phyloP scores from a whole-genome alignment of 306 rosid genomes.

The Medicago arabica region DNA sequence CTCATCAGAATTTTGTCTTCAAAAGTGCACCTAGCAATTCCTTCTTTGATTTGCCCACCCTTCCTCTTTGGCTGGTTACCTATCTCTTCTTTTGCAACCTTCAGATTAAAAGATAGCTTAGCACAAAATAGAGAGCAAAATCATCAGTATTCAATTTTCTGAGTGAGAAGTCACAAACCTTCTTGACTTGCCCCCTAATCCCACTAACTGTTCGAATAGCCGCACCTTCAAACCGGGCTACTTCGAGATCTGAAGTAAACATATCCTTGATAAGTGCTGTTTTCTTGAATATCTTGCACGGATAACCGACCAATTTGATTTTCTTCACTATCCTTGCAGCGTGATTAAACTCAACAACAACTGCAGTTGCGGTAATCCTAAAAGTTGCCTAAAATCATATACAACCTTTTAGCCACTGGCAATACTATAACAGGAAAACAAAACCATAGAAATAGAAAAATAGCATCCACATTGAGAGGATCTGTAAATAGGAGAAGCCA shows the following conservation, averaged over 20 bases:
- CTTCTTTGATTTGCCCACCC: constrained; percentile 82
- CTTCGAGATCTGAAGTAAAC: constrained; percentile 95
- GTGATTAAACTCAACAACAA: constrained; percentile 87
- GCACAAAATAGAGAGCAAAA: constrained; percentile 28
- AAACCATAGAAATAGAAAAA: constrained; percentile 5
- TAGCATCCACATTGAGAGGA: constrained; percentile 16
- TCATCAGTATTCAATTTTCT: constrained; percentile 4
- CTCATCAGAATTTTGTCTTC: constrained; percentile 99
- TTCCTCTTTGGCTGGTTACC: constrained; percentile 77
- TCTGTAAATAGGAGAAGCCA: constrained; percentile 9
- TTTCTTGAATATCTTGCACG: constrained; percentile 93
- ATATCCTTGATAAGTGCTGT: constrained; percentile 88
- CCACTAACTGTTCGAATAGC: constrained; percentile 89
- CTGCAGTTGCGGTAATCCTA: constrained; percentile 93
- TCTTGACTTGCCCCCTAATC: constrained; percentile 95
- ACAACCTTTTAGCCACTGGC: constrained; percentile 32
- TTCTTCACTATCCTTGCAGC: constrained; percentile 80
- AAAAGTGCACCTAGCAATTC: constrained; percentile 93
- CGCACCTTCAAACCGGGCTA: constrained; percentile 97
- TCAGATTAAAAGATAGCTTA: constrained; percentile 38
- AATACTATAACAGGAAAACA: constrained; percentile 23
- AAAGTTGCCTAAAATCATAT: constrained; percentile 68
- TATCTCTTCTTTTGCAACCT: constrained; percentile 92
- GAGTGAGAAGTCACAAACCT: constrained; percentile 59
- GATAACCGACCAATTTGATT: constrained; percentile 90